Conservation (phyloP, 225 moss, liverwort and hornwort genomes). For the Pleurozium schreberi region DNA sequence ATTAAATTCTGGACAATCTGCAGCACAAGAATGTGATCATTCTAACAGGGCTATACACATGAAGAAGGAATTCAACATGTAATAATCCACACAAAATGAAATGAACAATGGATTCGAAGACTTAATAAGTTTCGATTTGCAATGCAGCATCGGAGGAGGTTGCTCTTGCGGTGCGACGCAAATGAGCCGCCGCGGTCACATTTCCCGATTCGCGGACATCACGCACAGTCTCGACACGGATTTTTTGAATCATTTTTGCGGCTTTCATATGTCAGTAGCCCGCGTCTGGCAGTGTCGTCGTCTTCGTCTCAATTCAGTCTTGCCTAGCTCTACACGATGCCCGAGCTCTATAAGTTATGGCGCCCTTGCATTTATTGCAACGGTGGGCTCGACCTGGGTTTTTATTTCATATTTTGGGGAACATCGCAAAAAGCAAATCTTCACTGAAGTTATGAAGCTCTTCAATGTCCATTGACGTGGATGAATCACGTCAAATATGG, state of each 20-base stretch:
- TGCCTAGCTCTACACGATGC: not conserved
- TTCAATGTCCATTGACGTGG: not conserved
- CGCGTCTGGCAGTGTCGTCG: not conserved
- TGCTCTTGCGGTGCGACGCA: not conserved
- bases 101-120: not conserved
- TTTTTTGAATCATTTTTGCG: not conserved
- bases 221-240: not conserved
- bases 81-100: not conserved
- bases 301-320: not conserved
- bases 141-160: not conserved
- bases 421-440: not conserved
- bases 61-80: not conserved
- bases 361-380: not conserved
- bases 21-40: not conserved
- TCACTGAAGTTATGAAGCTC: not conserved
- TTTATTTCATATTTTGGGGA: not conserved
- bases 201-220: not conserved
- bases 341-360: not conserved
- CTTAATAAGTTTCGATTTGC: no score
- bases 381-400: not conserved
- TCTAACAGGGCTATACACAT: not conserved
- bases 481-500: not conserved
- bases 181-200: not conserved
- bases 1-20: conserved; percentile 97
- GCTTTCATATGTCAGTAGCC: not conserved